Evolutionary conservation across 176 grass and related monocot species (phyloP).

Genomic region (Paspalum vaginatum): DNA sequence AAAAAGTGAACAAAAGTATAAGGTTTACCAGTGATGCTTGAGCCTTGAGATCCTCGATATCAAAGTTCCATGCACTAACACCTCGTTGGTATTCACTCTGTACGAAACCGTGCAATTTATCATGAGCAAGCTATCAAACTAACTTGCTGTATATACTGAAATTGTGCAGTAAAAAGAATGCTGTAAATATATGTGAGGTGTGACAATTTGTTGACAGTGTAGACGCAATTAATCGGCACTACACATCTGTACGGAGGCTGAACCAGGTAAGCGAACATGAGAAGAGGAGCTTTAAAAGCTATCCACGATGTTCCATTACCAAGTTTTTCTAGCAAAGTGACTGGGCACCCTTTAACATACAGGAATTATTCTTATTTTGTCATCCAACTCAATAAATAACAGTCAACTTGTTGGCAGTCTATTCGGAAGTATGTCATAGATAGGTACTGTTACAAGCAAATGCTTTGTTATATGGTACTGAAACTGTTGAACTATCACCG

Average conservation of each 20-base stretch:
- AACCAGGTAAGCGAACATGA: constrained; percentile 1
- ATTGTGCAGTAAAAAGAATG: constrained; percentile 14
- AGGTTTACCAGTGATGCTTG: constrained; percentile 93
- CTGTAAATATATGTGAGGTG: background rate
- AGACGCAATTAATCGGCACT: background rate
- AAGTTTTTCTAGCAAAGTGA: background rate
- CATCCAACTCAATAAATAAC: constrained; percentile 9
- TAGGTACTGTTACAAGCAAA: constrained; percentile 12
- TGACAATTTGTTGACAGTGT: constrained; percentile 6
- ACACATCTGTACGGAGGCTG: background rate
- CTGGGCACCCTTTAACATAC: background rate
- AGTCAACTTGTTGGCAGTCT: constrained; percentile 2
- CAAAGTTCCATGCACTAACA: constrained; percentile 99
- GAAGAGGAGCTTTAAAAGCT: constrained; percentile 15
- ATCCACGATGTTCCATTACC: background rate
- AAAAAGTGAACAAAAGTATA: constrained; percentile 22
- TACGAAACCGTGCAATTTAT: constrained; percentile 13
- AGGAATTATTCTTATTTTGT: background rate
- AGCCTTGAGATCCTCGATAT: constrained; percentile 96
- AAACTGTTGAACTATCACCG: constrained; percentile 8
- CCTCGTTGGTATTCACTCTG: constrained; percentile 99
- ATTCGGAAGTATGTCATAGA: background rate
- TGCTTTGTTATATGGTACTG: constrained; percentile 9
- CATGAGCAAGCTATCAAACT: background rate
- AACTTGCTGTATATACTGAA: background rate